Base-by-base conservation (phyloP, 1,139 yeast genomes). In the Suhomyces chickasaworum region DNA sequence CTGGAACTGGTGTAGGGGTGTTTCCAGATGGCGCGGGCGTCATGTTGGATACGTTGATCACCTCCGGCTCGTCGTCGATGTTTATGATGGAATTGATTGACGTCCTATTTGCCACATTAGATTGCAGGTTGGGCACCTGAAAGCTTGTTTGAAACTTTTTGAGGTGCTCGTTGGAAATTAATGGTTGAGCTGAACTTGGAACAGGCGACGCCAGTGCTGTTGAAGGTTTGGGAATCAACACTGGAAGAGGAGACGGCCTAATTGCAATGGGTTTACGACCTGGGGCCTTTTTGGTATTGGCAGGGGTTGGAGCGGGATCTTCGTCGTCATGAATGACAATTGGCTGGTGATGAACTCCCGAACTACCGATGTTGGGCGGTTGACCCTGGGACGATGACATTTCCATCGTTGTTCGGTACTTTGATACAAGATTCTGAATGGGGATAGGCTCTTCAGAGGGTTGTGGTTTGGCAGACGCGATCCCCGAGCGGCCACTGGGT, bases 61-160 rank as follows among this genome's bases (percentile, higher is more conserved):
- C 39, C 30, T 54, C 56, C 5, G 53, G 53, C 30, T 63, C 69
- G 39, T 67, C 69, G 40, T 70, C 74, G 16, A 59, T 50, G 51
- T 71, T 71, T 45, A 71, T 71, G 30, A 71, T 67, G 15, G 74
- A 67, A 47, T 64, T 68, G 27, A 71, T 71, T 8, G 75, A 68
- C 0, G 77, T 64, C 49, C 65, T 68, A 48, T 65, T 65, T 5
- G 21, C 30, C 5, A 12, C 18, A 12, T n/a, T 22, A 7, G 36
- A 12, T 3, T 27, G 18, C 29, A 39, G 48, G 16, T 35, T 35
- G 7, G 43, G 34, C n/a, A 49, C 29, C 17, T 45, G 53, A 48
- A 71, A 64, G 42, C 57, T 61, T 0, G 75, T 67, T 50, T 68
- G 73, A 52, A 65, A 71, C 49, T 59, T 59, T 45, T 60, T 63